Percentiles rank a stretch among this genome's conserved stretches.
Evolutionary conservation across 1,139 yeast species (phyloP).

Genomic region (Kurtzmaniella quercitrusa): DNA sequence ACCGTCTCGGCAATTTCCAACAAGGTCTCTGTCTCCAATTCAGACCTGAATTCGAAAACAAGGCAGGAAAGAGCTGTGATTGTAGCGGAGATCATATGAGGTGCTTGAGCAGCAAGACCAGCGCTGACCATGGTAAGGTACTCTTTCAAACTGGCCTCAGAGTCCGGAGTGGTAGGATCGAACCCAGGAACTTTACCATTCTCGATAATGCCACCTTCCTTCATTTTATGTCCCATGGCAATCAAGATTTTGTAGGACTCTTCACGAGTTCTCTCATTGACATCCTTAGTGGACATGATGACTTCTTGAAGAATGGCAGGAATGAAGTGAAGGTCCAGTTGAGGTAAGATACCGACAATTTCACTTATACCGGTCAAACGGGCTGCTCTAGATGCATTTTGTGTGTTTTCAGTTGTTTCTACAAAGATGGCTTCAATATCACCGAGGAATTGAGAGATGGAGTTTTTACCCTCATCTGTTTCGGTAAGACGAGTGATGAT

Average conservation of each 20-base stretch:
- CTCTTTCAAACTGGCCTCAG: slow-evolving; percentile 70
- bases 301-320: slow-evolving; percentile 84
- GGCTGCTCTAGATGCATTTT: slow-evolving; percentile 75
- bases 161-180: slow-evolving; percentile 55
- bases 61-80: slow-evolving; percentile 86
- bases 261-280: slow-evolving; percentile 86
- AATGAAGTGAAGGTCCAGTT: slow-evolving; percentile 63
- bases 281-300: slow-evolving; percentile 88
- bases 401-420: slow-evolving; percentile 55
- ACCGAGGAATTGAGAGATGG: slow-evolving; percentile 46
- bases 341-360: slow-evolving; percentile 58
- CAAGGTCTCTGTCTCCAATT: slow-evolving; percentile 51
- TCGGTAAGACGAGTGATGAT: slow-evolving; percentile 69
- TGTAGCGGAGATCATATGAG: slow-evolving; percentile 95
- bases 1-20: slow-evolving; percentile 82
- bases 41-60: slow-evolving; percentile 77
- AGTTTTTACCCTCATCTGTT: slow-evolving; percentile 56
- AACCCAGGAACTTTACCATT: slow-evolving; percentile 68
- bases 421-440: slow-evolving; percentile 61
- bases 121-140: slow-evolving; percentile 93
- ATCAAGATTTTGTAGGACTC: slow-evolving; percentile 73
- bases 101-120: slow-evolving; percentile 90
- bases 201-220: slow-evolving; percentile 63
- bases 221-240: slow-evolving; percentile 78
- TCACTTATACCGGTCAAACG: slow-evolving; percentile 66